A percentile compares a stretch with the other conserved stretches of the same genome.
These are phyloP conservation scores for Liquidambar formosana DNA, from an alignment of 164 flowering plant species.

Conservation along the genomic window DNA sequence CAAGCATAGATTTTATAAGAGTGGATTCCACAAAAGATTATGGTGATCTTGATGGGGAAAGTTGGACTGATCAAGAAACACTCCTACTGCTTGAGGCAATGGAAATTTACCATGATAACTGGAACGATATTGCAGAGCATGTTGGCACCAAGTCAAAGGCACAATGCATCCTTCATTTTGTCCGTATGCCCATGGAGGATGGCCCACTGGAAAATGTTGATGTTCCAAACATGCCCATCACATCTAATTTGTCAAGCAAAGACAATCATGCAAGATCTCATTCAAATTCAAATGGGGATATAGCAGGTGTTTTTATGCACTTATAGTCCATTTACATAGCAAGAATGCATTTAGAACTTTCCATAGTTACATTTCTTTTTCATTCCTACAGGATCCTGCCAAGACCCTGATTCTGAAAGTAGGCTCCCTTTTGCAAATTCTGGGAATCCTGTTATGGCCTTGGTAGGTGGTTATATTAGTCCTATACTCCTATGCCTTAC, in stretches of 20 bases:
- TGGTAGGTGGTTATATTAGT: constrained; percentile 59
- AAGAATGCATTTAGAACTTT: constrained; percentile 6
- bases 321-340: background rate
- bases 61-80: constrained; percentile 95
- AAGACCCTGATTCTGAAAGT: constrained; percentile 43
- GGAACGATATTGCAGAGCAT: constrained; percentile 96
- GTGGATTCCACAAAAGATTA: constrained; percentile 64
- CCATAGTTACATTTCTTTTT: background rate
- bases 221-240: constrained; percentile 46
- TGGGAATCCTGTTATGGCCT: constrained; percentile 86
- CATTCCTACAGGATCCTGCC: constrained; percentile 37
- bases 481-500: too few species aligned
- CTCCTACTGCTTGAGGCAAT: constrained; percentile 82
- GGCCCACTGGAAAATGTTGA: constrained; percentile 72
- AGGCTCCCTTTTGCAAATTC: constrained; percentile 84
- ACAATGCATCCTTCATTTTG: constrained; percentile 91
- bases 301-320: constrained; percentile 35
- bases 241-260: constrained; percentile 32
- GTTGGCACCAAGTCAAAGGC: constrained; percentile 98
- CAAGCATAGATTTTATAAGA: constrained; percentile 85
- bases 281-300: constrained; percentile 54
- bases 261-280: constrained; percentile 35
- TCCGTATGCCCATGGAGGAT: constrained; percentile 86
- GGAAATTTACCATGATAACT: constrained; percentile 78
- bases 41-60: constrained; percentile 77